These are phyloP conservation scores for Penium margaritaceum DNA, from an alignment of 139 green algal species.

Conservation along the genomic window DNA sequence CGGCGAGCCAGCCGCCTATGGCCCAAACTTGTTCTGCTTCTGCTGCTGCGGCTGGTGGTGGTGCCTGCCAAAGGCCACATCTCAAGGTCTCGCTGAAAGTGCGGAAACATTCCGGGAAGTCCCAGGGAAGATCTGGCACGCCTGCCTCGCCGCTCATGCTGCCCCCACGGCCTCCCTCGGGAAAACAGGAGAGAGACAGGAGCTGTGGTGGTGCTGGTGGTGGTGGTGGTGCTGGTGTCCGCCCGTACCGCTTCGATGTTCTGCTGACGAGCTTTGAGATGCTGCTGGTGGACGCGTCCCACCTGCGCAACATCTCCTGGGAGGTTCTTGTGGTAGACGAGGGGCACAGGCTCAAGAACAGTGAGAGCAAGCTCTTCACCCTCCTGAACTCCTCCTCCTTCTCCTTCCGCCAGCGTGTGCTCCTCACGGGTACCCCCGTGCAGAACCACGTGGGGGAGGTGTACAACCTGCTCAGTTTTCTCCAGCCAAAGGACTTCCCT, in stretches of 20 bases:
- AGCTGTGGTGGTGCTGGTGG: neutral
- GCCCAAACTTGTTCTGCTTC: no score
- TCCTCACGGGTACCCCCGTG: constrained; percentile 82
- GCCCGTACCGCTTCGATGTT: constrained; percentile 63
- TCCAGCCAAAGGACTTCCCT: constrained; percentile 68
- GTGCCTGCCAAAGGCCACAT: no score
- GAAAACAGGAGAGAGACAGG: neutral
- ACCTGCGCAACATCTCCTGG: constrained; percentile 60
- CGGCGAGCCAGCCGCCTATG: neutral
- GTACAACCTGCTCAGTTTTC: constrained; percentile 79
- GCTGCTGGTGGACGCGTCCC: constrained; percentile 67
- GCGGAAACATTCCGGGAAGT: no score
- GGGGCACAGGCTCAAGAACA: constrained; percentile 77
- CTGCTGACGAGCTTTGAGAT: constrained; percentile 86
- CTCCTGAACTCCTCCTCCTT: constrained; percentile 46
- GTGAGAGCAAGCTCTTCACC: constrained; percentile 39
- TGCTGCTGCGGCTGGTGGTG: neutral
- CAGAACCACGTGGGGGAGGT: constrained; percentile 67
- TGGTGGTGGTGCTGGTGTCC: neutral
- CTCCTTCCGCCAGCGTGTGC: constrained; percentile 66
- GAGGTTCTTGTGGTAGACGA: constrained; percentile 66
- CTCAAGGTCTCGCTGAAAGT: neutral
- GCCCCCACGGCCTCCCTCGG: neutral
- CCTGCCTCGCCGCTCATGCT: no score
- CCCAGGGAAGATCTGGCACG: no score